Evolutionary conservation across 306 rosid species (phyloP), one percentile per base, ranked within the genome.

Genomic region (Casuarina cunninghamiana): DNA sequence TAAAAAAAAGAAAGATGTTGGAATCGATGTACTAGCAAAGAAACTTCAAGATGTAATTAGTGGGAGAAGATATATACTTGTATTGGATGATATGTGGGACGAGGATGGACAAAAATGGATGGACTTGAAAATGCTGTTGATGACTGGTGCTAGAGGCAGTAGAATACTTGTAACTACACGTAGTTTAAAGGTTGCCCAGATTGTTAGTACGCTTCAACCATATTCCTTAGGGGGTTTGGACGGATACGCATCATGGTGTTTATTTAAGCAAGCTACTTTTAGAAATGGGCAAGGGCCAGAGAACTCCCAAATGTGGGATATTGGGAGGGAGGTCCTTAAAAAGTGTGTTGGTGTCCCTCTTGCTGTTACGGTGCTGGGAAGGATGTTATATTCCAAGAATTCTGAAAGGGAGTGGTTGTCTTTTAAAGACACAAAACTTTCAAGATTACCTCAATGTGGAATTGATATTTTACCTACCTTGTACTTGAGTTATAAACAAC

Each of bases 301-400:
- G 35, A 74, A 74, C 32, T 26, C 46, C 5, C 49, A 9, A 38
- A 32, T 54, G 43, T 41, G 17, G 3, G 46, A 6, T 6, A 48
- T 68, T 68, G 79, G 71, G 6, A 16, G 5, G 19, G 49, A 66
- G 10, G 39, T 66, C 11, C 13, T 67, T 21, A 19, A 35, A 3
- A 74, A 44, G 8, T 80, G 83, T 39, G 26, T 15, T 0, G 79
- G 75, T 3, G 70, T 80, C 55, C 75, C 83, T 54, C 71, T 74
- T 2, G 83, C 71, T 35, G 67, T 80, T 0, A 74, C 19, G 69
- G 16, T 21, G 6, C 58, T 68, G 44, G 83, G 77, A 54, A 45
- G 83, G 51, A 26, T 74, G 46, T n/a, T 74, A 51, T 53, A 16
- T 35, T 54, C 45, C 0, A 50, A 13, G 58, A 10, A 45, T 54